Percentiles rank a stretch among this genome's conserved stretches.
phyloP scores from a whole-genome alignment of 805 yeast genomes.

The Candida montana region DNA sequence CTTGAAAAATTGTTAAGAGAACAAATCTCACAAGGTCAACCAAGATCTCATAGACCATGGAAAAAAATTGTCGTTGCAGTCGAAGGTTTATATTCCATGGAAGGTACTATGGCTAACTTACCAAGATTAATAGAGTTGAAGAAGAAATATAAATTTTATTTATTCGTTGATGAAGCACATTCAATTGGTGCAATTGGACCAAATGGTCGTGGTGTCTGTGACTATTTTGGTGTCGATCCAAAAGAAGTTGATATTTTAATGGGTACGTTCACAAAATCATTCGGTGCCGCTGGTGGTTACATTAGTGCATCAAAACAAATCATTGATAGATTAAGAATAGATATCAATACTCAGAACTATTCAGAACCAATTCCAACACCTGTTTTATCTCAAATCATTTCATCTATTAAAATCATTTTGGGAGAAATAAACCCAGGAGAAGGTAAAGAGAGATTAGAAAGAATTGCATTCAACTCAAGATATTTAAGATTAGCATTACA shows the following conservation, averaged over 20 bases:
- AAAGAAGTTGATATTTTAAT: constrained; percentile 75
- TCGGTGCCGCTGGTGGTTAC: constrained; percentile 99
- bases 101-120: constrained; percentile 76
- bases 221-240: constrained; percentile 80
- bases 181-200: constrained; percentile 99
- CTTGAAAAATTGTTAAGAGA: constrained; percentile 64
- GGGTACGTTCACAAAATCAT: constrained; percentile 98
- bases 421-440: constrained; percentile 90
- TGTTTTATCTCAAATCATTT: constrained; percentile 78
- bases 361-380: constrained; percentile 91
- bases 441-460: constrained; percentile 82
- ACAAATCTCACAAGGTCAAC: constrained; percentile 52
- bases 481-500: constrained; percentile 87
- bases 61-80: constrained; percentile 79
- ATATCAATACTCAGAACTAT: constrained; percentile 66
- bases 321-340: constrained; percentile 70
- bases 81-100: constrained; percentile 79
- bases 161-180: constrained; percentile 96
- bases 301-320: constrained; percentile 69
- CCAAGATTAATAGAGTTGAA: constrained; percentile 67
- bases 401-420: constrained; percentile 71
- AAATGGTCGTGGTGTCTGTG: constrained; percentile 90
- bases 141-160: constrained; percentile 79
- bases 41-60: constrained; percentile 96
- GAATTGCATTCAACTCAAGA: constrained; percentile 94